Conservation (phyloP, 441 rosid species). For the Gossypium trilobum region DNA sequence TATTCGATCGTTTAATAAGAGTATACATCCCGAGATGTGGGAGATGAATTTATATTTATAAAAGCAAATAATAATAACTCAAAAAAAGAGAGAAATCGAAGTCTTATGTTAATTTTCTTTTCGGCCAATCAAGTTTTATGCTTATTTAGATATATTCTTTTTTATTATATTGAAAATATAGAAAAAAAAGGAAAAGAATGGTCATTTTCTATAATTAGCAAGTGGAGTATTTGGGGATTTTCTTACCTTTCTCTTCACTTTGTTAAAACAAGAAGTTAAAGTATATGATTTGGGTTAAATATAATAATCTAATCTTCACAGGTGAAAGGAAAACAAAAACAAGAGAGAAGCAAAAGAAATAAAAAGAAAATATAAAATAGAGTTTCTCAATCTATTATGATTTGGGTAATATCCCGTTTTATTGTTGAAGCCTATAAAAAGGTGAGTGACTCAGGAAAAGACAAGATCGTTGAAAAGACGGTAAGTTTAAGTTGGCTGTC, state of each 20-base stretch:
- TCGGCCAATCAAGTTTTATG: not conserved
- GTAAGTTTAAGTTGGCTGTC: conserved; percentile 11
- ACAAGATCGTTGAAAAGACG: conserved; percentile 18
- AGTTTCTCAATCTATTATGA: not conserved
- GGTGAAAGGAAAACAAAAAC: not conserved
- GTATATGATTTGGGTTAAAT: not conserved
- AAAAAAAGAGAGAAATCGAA: not conserved
- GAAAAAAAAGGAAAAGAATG: not conserved
- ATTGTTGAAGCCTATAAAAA: conserved; percentile 23
- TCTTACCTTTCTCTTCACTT: not conserved
- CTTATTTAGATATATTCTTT: not conserved
- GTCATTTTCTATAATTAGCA: not conserved
- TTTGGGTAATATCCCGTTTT: conserved; percentile 5
- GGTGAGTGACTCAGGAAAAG: conserved; percentile 21
- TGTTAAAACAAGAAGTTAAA: not conserved
- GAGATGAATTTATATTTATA: not conserved
- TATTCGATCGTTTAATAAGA: not conserved
- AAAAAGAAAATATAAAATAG: not conserved
- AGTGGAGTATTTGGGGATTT: not conserved
- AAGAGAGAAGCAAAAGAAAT: not conserved
- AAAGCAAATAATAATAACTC: not conserved
- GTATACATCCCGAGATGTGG: not conserved
- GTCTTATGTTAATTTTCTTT: not conserved
- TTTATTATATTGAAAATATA: not conserved
- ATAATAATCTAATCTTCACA: not conserved